Conservation (phyloP, 352 stramenopile genomes). For the Phytophthora megakarya region DNA sequence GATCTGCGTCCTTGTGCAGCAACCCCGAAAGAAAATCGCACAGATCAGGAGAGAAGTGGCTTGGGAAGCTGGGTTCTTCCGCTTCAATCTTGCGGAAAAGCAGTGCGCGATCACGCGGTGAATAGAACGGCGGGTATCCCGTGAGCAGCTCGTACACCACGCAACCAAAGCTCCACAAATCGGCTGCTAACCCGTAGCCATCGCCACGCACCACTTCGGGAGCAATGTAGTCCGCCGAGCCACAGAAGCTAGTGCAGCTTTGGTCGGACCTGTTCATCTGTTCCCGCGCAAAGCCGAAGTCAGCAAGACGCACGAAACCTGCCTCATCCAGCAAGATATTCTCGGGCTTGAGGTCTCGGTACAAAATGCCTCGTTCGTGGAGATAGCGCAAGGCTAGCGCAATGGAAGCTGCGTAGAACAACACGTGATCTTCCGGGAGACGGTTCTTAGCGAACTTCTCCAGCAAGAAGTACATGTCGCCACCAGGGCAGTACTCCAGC, state of each 20-base stretch:
- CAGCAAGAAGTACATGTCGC: slow-evolving; percentile 95
- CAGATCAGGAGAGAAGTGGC: slow-evolving; percentile 78
- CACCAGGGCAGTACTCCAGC: slow-evolving; percentile 97
- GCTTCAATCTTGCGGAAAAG: slow-evolving; percentile 98
- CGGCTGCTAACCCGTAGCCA: slow-evolving; percentile 77
- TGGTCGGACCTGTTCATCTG: slow-evolving; percentile 59
- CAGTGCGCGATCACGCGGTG: slow-evolving; percentile 79
- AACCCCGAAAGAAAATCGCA: slow-evolving; percentile 62
- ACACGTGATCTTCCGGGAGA: slow-evolving; percentile 90
- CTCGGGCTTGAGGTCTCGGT: slow-evolving; percentile 92
- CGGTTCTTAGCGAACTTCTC: slow-evolving; percentile 91
- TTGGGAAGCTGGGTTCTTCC: slow-evolving; percentile 92
- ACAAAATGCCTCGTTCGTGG: slow-evolving; percentile 79
- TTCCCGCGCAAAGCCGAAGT: slow-evolving; percentile 82
- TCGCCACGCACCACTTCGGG: slow-evolving; percentile 77
- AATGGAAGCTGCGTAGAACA: slow-evolving; percentile 98
- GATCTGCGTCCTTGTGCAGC: slow-evolving; percentile 60
- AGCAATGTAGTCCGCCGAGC: slow-evolving; percentile 85
- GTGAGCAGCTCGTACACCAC: slow-evolving; percentile 87
- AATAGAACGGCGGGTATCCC: slow-evolving; percentile 94
- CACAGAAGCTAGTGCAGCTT: slow-evolving; percentile 81
- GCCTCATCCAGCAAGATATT: slow-evolving; percentile 90
- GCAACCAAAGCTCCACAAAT: slow-evolving; percentile 91
- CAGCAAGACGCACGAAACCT: slow-evolving; percentile 89
- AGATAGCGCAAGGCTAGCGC: slow-evolving; percentile 93